These are phyloP conservation scores for Gryganskiella cystojenkinii DNA, from an alignment of 192 early-diverging fungal species.

Conservation along the genomic window DNA sequence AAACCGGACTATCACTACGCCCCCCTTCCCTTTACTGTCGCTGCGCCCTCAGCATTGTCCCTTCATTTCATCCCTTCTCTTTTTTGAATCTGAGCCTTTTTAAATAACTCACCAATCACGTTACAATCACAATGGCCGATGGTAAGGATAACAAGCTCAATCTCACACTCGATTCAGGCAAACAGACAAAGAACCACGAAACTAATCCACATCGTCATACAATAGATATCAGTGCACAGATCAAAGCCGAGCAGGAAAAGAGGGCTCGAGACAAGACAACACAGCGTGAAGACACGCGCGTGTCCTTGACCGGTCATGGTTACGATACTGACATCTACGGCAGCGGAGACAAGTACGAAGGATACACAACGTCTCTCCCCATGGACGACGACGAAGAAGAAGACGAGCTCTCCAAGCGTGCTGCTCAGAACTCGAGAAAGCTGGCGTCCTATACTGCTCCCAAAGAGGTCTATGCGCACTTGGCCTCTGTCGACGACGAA, in stretches of 20 bases:
- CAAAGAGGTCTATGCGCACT: conserved; percentile 78
- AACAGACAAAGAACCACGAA: too few relatives aligned
- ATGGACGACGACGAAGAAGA: conserved; percentile 68
- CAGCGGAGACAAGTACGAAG: conserved; percentile 71
- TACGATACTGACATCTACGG: conserved; percentile 84
- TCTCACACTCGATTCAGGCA: too few relatives aligned
- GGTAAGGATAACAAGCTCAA: too few relatives aligned
- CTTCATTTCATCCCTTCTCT: too few relatives aligned
- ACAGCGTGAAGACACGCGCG: conserved; percentile 57
- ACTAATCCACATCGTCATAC: too few relatives aligned
- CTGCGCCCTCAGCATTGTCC: too few relatives aligned
- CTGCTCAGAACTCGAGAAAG: conserved; percentile 56
- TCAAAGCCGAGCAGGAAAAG: conserved; percentile 49
- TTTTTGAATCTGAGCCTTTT: too few relatives aligned
- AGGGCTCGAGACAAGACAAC: conserved; percentile 21
- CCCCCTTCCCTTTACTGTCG: too few relatives aligned
- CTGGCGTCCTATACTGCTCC: conserved; percentile 85
- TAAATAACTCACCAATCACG: too few relatives aligned
- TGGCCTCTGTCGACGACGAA: conserved; percentile 63
- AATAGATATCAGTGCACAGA: conserved; percentile 47
- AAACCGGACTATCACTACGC: too few relatives aligned
- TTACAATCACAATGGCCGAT: too few relatives aligned
- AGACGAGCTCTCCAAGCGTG: conserved; percentile 40
- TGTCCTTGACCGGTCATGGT: conserved; percentile 53
- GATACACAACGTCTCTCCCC: conserved; percentile 75